phyloP scores from a whole-genome alignment of 169 alveolate genomes.

The Fabrea salina region DNA sequence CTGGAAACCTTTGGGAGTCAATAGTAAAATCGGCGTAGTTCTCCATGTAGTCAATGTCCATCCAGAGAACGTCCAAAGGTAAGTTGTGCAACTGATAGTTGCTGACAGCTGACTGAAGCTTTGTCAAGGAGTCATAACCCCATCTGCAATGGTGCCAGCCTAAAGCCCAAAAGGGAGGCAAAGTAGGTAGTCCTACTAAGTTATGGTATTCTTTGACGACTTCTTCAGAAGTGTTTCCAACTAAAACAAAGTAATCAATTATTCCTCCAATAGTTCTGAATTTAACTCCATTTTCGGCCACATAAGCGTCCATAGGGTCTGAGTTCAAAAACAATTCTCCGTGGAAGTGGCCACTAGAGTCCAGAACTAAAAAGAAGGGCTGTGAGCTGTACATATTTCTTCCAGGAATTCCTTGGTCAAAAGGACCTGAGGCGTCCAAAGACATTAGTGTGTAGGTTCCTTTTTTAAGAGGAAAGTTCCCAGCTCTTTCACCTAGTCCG shows the following conservation, averaged over 20 bases:
- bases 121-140: no score
- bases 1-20: slow-evolving; percentile 24
- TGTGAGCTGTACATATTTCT: slow-evolving; percentile 27
- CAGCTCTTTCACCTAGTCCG: slow-evolving; percentile 19
- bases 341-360: background rate
- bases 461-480: background rate
- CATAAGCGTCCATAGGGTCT: background rate
- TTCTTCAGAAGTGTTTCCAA: slow-evolving; percentile 62
- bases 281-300: background rate
- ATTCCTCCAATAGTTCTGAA: slow-evolving; percentile 63
- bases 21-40: slow-evolving; percentile 64
- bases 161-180: slow-evolving; percentile 76
- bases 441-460: slow-evolving; percentile 10
- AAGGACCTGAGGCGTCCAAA: background rate
- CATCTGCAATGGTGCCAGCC: slow-evolving; percentile 48
- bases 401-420: background rate
- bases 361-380: background rate
- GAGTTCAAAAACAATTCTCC: background rate
- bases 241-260: slow-evolving; percentile 53
- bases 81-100: slow-evolving; percentile 46
- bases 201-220: slow-evolving; percentile 49
- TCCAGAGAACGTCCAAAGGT: slow-evolving; percentile 83
- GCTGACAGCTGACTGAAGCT: no score
- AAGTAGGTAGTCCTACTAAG: slow-evolving; percentile 61
- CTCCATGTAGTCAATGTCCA: slow-evolving; percentile 83